A percentile compares a stretch with the other conserved stretches of the same genome.
These are phyloP conservation scores for Claviceps citrina DNA, from an alignment of 2,329 filamentous ascomycete species.

Conservation along the genomic window DNA sequence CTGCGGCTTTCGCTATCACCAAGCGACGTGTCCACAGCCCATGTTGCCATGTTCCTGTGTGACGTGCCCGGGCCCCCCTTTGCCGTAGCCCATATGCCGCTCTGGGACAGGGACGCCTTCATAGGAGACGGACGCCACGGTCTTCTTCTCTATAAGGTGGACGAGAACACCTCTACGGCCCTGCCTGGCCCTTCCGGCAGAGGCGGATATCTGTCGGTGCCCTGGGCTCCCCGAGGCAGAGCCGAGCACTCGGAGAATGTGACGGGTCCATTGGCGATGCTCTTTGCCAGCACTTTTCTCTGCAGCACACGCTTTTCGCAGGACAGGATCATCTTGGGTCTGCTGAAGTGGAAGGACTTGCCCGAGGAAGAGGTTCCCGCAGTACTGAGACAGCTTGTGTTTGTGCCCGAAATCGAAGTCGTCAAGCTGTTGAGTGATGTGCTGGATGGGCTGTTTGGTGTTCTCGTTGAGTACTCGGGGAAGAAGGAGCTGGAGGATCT, in stretches of 20 bases:
- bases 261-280: slow-evolving; percentile 63
- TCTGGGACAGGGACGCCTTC: slow-evolving; percentile 88
- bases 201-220: slow-evolving; percentile 73
- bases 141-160: slow-evolving; percentile 74
- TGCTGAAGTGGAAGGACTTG: slow-evolving; percentile 75
- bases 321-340: slow-evolving; percentile 67
- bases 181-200: slow-evolving; percentile 49
- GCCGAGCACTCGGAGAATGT: slow-evolving; percentile 57
- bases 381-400: slow-evolving; percentile 68
- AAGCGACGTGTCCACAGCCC: slow-evolving; percentile 64
- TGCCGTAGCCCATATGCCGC: slow-evolving; percentile 78
- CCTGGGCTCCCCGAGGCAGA: slow-evolving; percentile 58
- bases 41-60: slow-evolving; percentile 78
- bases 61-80: slow-evolving; percentile 81
- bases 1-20: slow-evolving; percentile 66
- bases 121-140: slow-evolving; percentile 71
- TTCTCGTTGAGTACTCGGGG: slow-evolving; percentile 79
- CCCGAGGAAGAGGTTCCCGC: slow-evolving; percentile 55
- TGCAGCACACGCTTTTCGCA: slow-evolving; percentile 94
- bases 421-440: slow-evolving; percentile 86
- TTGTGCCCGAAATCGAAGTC: slow-evolving; percentile 93
- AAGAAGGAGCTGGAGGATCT: slow-evolving; percentile 86
- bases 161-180: slow-evolving; percentile 67
- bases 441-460: slow-evolving; percentile 79
- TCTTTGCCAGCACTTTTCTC: slow-evolving; percentile 69